Base-by-base conservation (phyloP, 192 early-diverging fungal genomes). In the Coemansia sp. region DNA sequence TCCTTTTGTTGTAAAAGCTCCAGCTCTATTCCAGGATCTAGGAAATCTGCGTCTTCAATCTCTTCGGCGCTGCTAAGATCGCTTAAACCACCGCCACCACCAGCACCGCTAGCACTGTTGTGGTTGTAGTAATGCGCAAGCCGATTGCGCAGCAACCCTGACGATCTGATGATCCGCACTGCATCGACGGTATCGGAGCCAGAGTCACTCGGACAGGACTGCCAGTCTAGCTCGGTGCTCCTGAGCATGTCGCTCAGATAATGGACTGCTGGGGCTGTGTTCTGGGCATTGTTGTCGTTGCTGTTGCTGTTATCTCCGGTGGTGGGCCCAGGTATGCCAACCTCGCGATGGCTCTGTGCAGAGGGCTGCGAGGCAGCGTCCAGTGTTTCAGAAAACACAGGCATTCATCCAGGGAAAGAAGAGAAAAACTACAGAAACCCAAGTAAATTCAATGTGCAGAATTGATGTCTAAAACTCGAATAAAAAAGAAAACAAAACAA, bases 131-230 rank as follows among this genome's bases (percentile, higher is more conserved):
- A 61, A 7, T 25, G 60, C 0, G 38, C 40, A 34, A 61, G 42
- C 22, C 42, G 38, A 38, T 42, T 61, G 38, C 60, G 60, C 28
- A 61, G 45, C 20, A 45, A 2, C 2, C n/a, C 45, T 11, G 60
- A 61, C 18, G 38, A 45, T 7, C 30, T 28, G 20, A 61, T 32
- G 10, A 61, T 61, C 16, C 42, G 60, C 38, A 25, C 45, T 3
- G 60, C n/a, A n/a, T 61, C 60, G 7, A 61, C 25, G 18, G 45
- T 61, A 14, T 61, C 60, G 4, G 60, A 61, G 22, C 20, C 60
- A 29, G 60, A 61, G 32, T 38, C 60, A 45, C 60, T 61, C 10
- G 45, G 25, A 2, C 60, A 61, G 11, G 36, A 59, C 12, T 31
- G 36, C 57, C 57, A 59, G 57, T 59, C 20, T 3, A 59, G 31